A percentile compares a stretch with the other conserved stretches of the same genome.
Evolutionary conservation across 2,329 filamentous ascomycete genomes (phyloP).

Genomic region (Penicillium sp.): DNA sequence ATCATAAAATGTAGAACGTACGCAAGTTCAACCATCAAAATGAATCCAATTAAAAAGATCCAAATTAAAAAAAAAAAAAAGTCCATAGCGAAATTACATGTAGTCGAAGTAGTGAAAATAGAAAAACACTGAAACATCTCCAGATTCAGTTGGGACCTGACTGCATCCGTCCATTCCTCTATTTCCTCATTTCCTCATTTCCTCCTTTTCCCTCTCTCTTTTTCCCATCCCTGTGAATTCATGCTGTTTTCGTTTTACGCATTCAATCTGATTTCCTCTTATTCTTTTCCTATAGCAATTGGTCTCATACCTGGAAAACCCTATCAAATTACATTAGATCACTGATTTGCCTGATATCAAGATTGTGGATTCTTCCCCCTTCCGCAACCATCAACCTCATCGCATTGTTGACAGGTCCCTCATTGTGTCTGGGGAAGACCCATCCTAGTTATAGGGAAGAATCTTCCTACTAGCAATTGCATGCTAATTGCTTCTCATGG

Average conservation of each 20-base stretch:
- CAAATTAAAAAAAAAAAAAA: not conserved
- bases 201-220: not conserved
- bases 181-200: not conserved
- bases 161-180: slow-evolving; percentile 22
- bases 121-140: slow-evolving; percentile 1
- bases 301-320: not conserved
- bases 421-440: not conserved
- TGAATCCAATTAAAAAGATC: not conserved
- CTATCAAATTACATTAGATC: not conserved
- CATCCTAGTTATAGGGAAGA: slow-evolving; percentile 2
- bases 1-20: too few relatives aligned
- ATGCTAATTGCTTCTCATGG: slow-evolving; percentile 26
- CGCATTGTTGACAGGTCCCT: slow-evolving; percentile 18
- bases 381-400: slow-evolving; percentile 3
- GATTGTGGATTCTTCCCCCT: not conserved
- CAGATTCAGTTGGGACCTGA: slow-evolving; percentile 5
- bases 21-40: not conserved
- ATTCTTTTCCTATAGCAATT: not conserved
- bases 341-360: not conserved
- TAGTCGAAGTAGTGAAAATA: not conserved
- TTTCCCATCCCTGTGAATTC: not conserved
- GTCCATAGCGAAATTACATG: not conserved
- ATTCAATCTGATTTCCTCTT: not conserved
- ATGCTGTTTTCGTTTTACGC: slow-evolving; percentile 1
- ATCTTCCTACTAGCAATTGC: slow-evolving; percentile 13